Conservation (phyloP, 129 eudicot species). For the Helichrysum umbraculigerum region DNA sequence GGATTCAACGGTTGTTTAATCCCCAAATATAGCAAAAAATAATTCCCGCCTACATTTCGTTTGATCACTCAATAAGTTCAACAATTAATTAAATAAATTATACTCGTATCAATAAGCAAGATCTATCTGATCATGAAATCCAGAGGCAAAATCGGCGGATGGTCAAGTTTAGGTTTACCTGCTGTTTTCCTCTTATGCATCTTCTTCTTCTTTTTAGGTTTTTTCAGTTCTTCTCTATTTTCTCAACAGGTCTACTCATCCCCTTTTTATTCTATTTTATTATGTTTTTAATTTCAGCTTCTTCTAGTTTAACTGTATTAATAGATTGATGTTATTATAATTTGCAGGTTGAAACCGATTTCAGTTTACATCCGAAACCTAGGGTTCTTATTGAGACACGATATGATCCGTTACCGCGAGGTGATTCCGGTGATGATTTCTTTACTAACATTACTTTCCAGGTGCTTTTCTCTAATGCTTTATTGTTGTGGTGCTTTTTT, state of each 20-base stretch:
- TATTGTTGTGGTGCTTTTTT: not conserved
- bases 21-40: constrained; percentile 17
- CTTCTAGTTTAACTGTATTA: not conserved
- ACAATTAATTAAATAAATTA: too few species aligned
- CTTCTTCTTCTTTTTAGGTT: constrained; percentile 76
- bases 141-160: constrained; percentile 38
- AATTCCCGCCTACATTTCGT: constrained; percentile 24
- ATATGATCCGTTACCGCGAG: constrained; percentile 53
- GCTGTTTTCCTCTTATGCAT: constrained; percentile 58
- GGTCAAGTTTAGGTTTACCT: constrained; percentile 59
- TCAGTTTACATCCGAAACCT: constrained; percentile 40
- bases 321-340: not conserved
- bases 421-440: constrained; percentile 66
- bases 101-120: not conserved
- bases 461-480: constrained; percentile 38
- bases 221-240: constrained; percentile 62
- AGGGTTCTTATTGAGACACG: constrained; percentile 33
- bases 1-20: not conserved
- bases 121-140: constrained; percentile 49
- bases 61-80: not conserved
- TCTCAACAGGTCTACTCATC: constrained; percentile 59
- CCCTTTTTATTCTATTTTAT: not conserved
- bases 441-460: constrained; percentile 72
- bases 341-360: constrained; percentile 42
- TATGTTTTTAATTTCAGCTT: not conserved